Conservation (phyloP, 768 basidiomycete species). For the Lentinula boryana region DNA sequence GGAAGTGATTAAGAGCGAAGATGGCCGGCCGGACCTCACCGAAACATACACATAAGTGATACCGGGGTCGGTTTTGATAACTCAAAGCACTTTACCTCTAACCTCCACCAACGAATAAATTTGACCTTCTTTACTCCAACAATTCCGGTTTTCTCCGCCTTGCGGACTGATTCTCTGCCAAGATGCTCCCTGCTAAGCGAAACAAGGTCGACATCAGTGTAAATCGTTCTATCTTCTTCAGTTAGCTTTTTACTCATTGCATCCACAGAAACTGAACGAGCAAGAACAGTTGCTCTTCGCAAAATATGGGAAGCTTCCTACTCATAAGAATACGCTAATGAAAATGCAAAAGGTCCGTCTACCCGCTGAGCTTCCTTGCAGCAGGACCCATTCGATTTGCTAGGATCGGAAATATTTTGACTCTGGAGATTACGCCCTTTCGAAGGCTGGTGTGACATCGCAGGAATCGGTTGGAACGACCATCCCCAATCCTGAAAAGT, state of each 20-base stretch:
- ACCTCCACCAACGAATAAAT: constrained; percentile 17
- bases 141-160: constrained; percentile 10
- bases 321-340: constrained; percentile 86
- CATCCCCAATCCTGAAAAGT: constrained; percentile 98
- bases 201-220: constrained; percentile 96
- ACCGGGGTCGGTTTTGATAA: neutral
- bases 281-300: constrained; percentile 94
- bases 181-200: constrained; percentile 72
- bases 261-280: constrained; percentile 64
- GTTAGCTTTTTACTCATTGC: neutral
- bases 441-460: constrained; percentile 89
- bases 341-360: constrained; percentile 89
- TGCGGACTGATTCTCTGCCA: constrained; percentile 14
- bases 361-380: neutral
- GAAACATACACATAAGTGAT: neutral
- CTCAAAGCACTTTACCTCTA: constrained; percentile 10
- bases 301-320: constrained; percentile 91
- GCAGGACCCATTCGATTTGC: constrained; percentile 11
- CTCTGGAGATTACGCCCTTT: constrained; percentile 96
- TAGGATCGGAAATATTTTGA: constrained; percentile 99
- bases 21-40: neutral
- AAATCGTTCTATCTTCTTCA: constrained; percentile 22
- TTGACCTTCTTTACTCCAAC: constrained; percentile 19
- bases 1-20: too few relatives aligned
- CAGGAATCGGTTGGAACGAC: constrained; percentile 90